phyloP scores from a whole-genome alignment of 495 filamentous ascomycete species.

The Podospora appendiculata region DNA sequence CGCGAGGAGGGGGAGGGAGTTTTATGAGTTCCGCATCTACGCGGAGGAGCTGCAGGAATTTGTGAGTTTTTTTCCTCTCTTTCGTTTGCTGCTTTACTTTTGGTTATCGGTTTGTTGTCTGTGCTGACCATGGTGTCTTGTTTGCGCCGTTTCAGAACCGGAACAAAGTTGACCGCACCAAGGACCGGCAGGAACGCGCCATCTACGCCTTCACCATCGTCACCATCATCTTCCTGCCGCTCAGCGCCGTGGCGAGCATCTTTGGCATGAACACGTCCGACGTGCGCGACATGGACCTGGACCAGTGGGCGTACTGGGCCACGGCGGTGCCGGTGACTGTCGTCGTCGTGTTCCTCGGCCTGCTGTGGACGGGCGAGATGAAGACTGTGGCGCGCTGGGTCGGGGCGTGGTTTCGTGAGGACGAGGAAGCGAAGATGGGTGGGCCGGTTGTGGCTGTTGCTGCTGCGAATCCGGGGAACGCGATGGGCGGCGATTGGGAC shows the following conservation, averaged over 20 bases:
- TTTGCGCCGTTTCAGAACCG: constrained; percentile 9
- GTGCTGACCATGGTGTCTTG: too few species aligned
- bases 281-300: constrained; percentile 39
- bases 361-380: constrained; percentile 26
- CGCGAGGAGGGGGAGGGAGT: too few species aligned
- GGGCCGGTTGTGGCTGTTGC: too few species aligned
- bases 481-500: too few species aligned
- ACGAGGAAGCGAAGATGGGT: too few species aligned
- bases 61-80: too few species aligned
- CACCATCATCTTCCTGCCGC: constrained; percentile 54
- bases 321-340: constrained; percentile 37
- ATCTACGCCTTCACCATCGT: constrained; percentile 55
- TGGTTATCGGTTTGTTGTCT: too few species aligned
- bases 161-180: constrained; percentile 29
- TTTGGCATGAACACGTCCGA: constrained; percentile 55
- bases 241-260: constrained; percentile 54
- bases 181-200: constrained; percentile 38
- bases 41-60: too few species aligned
- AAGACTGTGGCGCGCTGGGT: not conserved
- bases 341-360: constrained; percentile 26
- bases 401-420: too few species aligned
- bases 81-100: too few species aligned
- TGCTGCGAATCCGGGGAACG: too few species aligned
- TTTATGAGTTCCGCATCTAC: too few species aligned
- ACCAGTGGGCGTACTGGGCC: constrained; percentile 44